A percentile compares a stretch with the other conserved stretches of the same genome.
Conservation (phyloP, 208 protist genomes). For the Trichomonas vaginalis region DNA sequence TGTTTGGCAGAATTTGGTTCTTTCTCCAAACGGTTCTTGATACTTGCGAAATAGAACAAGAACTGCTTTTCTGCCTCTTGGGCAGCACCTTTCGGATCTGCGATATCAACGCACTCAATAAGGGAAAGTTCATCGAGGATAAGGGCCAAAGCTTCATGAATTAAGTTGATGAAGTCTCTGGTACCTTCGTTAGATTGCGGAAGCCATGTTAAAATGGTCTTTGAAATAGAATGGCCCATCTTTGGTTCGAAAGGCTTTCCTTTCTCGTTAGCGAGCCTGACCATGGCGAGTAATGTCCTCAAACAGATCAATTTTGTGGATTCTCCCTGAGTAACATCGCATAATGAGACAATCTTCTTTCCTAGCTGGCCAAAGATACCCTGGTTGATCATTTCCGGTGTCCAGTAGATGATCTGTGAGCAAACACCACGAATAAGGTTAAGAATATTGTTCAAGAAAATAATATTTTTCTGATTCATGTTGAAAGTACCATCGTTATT, state of each 20-base stretch:
- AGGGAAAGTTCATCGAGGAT: not conserved
- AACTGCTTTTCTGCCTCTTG: not conserved
- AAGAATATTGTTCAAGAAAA: not conserved
- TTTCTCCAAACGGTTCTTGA: not conserved
- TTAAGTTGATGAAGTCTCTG: not conserved
- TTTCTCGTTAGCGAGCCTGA: not conserved
- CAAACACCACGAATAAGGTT: not conserved
- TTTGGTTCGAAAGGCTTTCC: not conserved
- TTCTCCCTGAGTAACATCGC: not conserved
- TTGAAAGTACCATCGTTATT: not conserved
- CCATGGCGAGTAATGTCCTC: not conserved
- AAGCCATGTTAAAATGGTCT: not conserved
- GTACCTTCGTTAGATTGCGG: not conserved
- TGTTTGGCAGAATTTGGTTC: not conserved
- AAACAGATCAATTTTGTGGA: not conserved
- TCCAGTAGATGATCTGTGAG: not conserved
- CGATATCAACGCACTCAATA: not conserved
- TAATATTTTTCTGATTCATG: too few species aligned
- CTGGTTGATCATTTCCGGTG: not conserved
- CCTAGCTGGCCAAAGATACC: not conserved
- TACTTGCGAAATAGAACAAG: not conserved
- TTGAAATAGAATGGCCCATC: not conserved
- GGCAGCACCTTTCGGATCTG: not conserved
- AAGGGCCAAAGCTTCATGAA: not conserved
- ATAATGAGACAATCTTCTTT: not conserved